Evolutionary conservation across 257 asterid genomes (phyloP), one percentile per base, ranked within the genome.

Genomic region (Orobanche coerulescens): DNA sequence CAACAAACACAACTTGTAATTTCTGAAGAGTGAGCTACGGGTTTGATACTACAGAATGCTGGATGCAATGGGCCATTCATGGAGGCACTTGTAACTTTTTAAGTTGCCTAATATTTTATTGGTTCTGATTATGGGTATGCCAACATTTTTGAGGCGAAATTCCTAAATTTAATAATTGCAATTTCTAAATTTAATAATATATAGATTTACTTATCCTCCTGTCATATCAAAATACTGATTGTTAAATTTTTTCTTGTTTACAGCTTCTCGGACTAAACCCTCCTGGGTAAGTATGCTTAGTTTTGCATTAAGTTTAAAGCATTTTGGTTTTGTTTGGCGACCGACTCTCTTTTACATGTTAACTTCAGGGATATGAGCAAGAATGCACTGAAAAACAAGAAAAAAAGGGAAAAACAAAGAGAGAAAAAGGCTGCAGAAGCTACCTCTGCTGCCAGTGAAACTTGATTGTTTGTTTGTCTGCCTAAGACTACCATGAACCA

Each of bases 301-400:
- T 9, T 42, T 25, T 33, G 16, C 50, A 18, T 13, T 12, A 6
- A 11, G 1, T 28, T 2, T 36, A 15, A 69, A 60, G 51, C 61
- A 15, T 36, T 31, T 53, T 5, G 25, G 19, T 43, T 63, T 33
- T 62, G 30, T 52, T 60, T n/a, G n/a, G n/a, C n/a, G n/a, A 34
- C 61, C 67, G 65, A 60, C 22, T 68, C 20, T 60, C 28, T 26
- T 52, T 10, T 14, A 6, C 11, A 31, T 69, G 43, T 28, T 28
- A 22, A 13, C 60, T 53, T 43, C 72, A 92, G 95, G 50, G 98
- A 86, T 73, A 24, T 82, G 88, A 88, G 93, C 84, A 92, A 88
- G 80, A 82, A 78, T 30, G 96, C 98, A 0, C 71, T 78, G 75
- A 86, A 68, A 74, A 88, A 92, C 88, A 86, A 84, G 95, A 92